Percentiles rank a stretch among this genome's conserved stretches.
These are phyloP conservation scores for Rubia tinctorum DNA, from an alignment of 305 asterid genomes.

Conservation along the genomic window DNA sequence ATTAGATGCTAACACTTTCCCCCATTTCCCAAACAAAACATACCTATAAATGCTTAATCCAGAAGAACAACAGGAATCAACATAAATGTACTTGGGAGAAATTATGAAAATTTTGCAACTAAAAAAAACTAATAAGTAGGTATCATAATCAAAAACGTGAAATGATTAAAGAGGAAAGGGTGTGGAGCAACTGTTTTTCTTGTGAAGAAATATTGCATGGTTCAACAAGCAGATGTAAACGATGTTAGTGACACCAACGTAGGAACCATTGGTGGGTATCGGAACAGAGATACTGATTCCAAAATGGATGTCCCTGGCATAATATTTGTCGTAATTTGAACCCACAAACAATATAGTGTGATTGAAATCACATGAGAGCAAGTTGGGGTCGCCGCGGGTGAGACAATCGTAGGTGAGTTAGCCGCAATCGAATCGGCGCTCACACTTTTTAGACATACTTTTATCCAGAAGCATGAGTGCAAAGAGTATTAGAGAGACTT, in stretches of 20 bases:
- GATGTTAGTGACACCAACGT: neutral
- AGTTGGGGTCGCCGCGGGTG: neutral
- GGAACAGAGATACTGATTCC: too few species aligned
- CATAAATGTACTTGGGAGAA: too few species aligned
- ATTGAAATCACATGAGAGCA: neutral
- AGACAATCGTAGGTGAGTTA: neutral
- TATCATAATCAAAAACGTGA: neutral
- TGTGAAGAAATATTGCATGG: neutral
- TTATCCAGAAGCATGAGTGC: neutral
- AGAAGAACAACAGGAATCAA: too few species aligned
- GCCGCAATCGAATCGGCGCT: neutral
- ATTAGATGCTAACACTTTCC: neutral
- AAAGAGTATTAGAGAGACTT: neutral
- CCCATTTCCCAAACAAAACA: neutral
- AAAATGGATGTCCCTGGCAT: too few species aligned
- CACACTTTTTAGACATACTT: neutral
- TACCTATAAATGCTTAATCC: too few species aligned
- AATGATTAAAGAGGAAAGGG: neutral
- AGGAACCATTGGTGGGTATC: neutral
- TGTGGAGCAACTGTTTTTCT: neutral
- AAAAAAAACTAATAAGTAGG: neutral
- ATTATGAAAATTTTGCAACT: neutral
- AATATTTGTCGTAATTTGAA: neutral
- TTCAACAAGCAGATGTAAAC: neutral
- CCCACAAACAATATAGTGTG: neutral